A percentile compares a stretch with the other conserved stretches of the same genome.
Evolutionary conservation across 2,329 filamentous ascomycete species (phyloP).

Genomic region (Aspergillus tamarii): DNA sequence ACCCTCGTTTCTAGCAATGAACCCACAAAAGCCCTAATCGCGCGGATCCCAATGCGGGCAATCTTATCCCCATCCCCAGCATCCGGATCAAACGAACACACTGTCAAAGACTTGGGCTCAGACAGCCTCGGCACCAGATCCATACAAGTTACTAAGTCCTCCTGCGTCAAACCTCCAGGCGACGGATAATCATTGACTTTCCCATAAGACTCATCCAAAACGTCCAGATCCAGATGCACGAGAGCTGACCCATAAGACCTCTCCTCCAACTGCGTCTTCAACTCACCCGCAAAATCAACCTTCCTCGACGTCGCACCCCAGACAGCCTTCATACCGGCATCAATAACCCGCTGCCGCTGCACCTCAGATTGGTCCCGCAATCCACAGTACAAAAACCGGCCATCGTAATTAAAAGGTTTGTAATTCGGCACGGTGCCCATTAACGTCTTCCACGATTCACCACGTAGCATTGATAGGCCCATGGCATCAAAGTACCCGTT

Average conservation of each 20-base stretch:
- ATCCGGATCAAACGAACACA: not conserved
- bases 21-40: not conserved
- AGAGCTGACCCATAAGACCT: slow-evolving; percentile 24
- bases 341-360: slow-evolving; percentile 35
- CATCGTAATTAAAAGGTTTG: slow-evolving; percentile 17
- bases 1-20: not conserved
- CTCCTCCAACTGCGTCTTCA: slow-evolving; percentile 13
- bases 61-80: not conserved
- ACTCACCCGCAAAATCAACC: slow-evolving; percentile 22
- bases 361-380: slow-evolving; percentile 31
- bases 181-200: slow-evolving; percentile 43
- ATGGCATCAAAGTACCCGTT: slow-evolving; percentile 45
- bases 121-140: not conserved
- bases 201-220: slow-evolving; percentile 37
- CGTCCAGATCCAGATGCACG: slow-evolving; percentile 43
- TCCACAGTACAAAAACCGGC: slow-evolving; percentile 29
- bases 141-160: not conserved
- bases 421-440: slow-evolving; percentile 38
- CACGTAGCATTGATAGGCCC: slow-evolving; percentile 42
- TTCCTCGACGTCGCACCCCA: slow-evolving; percentile 28
- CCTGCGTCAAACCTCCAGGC: slow-evolving; percentile 31
- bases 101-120: not conserved
- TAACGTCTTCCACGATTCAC: slow-evolving; percentile 35
- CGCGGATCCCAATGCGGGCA: not conserved
- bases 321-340: slow-evolving; percentile 33